Evolutionary conservation across 2,329 filamentous ascomycete genomes (phyloP).

Genomic region (Paecilomyces dactylethromorphus): DNA sequence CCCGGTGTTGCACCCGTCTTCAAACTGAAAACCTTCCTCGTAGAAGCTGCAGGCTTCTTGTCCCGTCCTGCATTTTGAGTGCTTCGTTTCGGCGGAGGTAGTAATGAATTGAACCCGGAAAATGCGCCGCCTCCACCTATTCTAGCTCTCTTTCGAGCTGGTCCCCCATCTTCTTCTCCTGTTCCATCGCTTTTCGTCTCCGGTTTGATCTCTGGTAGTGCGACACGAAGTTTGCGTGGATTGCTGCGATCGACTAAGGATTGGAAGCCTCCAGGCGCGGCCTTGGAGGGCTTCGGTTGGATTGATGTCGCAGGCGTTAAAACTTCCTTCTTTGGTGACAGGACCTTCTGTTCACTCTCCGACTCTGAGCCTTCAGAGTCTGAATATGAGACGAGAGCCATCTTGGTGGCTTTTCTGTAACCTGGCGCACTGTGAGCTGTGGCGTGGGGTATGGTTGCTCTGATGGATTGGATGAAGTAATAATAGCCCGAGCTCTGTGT

Average conservation of each 20-base stretch:
- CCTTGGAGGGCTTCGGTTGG: constrained; percentile 25
- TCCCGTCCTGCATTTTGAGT: constrained; percentile 11
- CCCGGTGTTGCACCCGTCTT: constrained; percentile 80
- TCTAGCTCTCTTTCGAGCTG: constrained; percentile 66
- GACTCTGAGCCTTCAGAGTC: constrained; percentile 67
- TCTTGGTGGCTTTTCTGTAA: constrained; percentile 28
- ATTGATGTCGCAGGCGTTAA: background rate
- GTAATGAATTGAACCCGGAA: constrained; percentile 75
- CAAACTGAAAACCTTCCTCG: constrained; percentile 59
- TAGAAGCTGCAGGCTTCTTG: constrained; percentile 29
- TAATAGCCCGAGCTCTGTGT: background rate
- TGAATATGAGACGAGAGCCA: constrained; percentile 78
- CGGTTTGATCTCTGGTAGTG: constrained; percentile 54
- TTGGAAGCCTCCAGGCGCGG: constrained; percentile 49
- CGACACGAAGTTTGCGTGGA: constrained; percentile 77
- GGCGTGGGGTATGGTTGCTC: background rate
- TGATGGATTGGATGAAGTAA: background rate
- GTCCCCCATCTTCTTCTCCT: constrained; percentile 42
- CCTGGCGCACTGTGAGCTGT: background rate
- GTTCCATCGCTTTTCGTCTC: constrained; percentile 29
- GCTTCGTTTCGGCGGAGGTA: constrained; percentile 71
- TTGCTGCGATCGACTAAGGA: constrained; percentile 77
- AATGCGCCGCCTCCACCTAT: constrained; percentile 62
- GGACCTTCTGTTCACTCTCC: constrained; percentile 39
- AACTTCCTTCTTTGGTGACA: constrained; percentile 8